These are phyloP conservation scores for Skeletonema tropicum DNA, from an alignment of 108 stramenopile genomes.

Conservation along the genomic window DNA sequence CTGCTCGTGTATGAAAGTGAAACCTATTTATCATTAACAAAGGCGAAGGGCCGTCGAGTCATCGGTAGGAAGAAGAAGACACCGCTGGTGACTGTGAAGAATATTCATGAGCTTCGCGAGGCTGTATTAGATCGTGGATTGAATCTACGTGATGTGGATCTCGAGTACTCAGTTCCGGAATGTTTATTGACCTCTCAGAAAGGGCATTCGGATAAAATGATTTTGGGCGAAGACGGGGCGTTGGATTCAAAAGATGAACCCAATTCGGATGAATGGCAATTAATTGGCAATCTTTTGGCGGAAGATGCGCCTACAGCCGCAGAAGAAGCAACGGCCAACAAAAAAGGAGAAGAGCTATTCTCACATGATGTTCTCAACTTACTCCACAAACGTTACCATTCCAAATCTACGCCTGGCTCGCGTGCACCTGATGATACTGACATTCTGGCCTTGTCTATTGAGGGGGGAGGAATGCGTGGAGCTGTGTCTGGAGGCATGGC, in stretches of 20 bases:
- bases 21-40: neutral
- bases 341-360: constrained; percentile 11
- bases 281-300: constrained; percentile 18
- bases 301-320: constrained; percentile 13
- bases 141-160: constrained; percentile 44
- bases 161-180: constrained; percentile 35
- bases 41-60: neutral
- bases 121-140: constrained; percentile 59
- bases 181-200: constrained; percentile 20
- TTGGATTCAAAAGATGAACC: neutral
- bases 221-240: neutral
- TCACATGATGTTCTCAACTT: constrained; percentile 74
- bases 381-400: constrained; percentile 53
- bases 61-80: constrained; percentile 20
- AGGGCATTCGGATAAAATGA: neutral
- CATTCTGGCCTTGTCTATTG: constrained; percentile 81
- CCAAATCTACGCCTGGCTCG: constrained; percentile 59
- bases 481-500: constrained; percentile 84
- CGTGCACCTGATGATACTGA: constrained; percentile 57
- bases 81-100: constrained; percentile 35
- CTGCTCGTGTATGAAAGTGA: constrained; percentile 3
- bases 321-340: neutral
- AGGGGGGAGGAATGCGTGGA: constrained; percentile 86
- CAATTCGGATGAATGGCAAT: constrained; percentile 25
- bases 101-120: constrained; percentile 58